Conservation (phyloP, 2,329 filamentous ascomycete species). For the Fusarium algeriense region DNA sequence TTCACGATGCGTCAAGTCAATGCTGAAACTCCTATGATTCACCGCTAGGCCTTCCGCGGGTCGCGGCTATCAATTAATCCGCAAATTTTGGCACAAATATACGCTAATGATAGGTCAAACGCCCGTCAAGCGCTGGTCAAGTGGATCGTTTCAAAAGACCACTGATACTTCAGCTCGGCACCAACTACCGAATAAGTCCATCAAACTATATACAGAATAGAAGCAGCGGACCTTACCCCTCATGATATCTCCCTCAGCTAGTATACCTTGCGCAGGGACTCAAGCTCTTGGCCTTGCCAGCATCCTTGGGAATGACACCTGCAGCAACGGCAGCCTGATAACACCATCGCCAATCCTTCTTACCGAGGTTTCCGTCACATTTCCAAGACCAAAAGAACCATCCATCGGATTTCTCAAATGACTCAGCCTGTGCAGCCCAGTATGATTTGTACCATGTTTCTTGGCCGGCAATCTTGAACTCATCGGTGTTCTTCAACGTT, state of each 20-base stretch:
- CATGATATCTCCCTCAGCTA: background rate
- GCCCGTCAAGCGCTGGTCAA: background rate
- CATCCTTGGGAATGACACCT: constrained; percentile 46
- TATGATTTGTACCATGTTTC: constrained; percentile 66
- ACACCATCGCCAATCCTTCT: constrained; percentile 62
- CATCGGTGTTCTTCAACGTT: constrained; percentile 58
- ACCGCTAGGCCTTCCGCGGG: background rate
- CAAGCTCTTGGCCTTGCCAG: constrained; percentile 22
- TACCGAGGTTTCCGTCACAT: constrained; percentile 52
- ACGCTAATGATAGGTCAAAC: background rate
- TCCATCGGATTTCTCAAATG: constrained; percentile 66
- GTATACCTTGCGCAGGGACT: constrained; percentile 21
- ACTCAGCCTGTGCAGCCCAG: constrained; percentile 67
- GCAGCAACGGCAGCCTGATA: constrained; percentile 53
- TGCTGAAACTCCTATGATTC: constrained; percentile 1
- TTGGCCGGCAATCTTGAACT: constrained; percentile 58
- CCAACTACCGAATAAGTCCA: background rate
- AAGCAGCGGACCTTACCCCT: background rate
- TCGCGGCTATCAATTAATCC: background rate
- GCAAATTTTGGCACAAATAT: background rate
- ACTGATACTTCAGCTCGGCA: background rate
- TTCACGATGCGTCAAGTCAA: background rate
- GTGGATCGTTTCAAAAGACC: background rate
- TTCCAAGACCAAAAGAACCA: constrained; percentile 75
- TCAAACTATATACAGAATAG: background rate